Conservation (phyloP, 1,284 basidiomycete species). For the Malassezia restricta region DNA sequence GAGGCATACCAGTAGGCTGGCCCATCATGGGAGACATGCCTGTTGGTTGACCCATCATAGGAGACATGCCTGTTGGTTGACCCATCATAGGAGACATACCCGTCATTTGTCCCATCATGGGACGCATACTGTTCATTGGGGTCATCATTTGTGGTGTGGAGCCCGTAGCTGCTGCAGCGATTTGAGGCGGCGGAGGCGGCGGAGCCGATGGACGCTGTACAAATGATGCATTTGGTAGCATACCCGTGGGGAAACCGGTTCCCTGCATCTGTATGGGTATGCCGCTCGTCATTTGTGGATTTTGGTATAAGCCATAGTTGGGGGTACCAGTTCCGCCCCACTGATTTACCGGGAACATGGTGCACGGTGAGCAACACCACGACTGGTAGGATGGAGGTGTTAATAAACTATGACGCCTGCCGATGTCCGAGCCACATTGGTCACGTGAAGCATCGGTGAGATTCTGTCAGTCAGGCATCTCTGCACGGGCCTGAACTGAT, state of each 20-base stretch:
- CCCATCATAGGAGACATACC: not conserved
- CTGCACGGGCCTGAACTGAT: not conserved
- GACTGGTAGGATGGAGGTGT: no score
- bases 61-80: constrained; percentile 14
- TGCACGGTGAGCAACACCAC: not conserved
- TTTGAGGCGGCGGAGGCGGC: constrained; percentile 9
- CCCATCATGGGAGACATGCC: constrained; percentile 18
- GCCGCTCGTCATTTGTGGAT: constrained; percentile 30
- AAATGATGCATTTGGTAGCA: constrained; percentile 16
- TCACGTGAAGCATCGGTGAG: not conserved
- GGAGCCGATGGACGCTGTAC: constrained; percentile 6
- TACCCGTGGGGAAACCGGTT: constrained; percentile 25
- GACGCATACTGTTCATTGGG: constrained; percentile 16
- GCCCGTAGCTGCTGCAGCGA: no score
- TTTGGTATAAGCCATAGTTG: constrained; percentile 17
- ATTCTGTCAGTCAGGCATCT: no score
- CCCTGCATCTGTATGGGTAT: constrained; percentile 24
- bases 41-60: constrained; percentile 25
- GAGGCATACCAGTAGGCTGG: constrained; percentile 21
- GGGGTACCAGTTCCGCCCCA: constrained; percentile 28
- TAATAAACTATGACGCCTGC: no score
- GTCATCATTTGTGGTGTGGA: not conserved
- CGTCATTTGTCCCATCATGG: constrained; percentile 5
- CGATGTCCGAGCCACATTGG: not conserved
- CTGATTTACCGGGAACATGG: constrained; percentile 35